Base-by-base conservation (phyloP, 768 basidiomycete species). In the Kondoa subrosea region DNA sequence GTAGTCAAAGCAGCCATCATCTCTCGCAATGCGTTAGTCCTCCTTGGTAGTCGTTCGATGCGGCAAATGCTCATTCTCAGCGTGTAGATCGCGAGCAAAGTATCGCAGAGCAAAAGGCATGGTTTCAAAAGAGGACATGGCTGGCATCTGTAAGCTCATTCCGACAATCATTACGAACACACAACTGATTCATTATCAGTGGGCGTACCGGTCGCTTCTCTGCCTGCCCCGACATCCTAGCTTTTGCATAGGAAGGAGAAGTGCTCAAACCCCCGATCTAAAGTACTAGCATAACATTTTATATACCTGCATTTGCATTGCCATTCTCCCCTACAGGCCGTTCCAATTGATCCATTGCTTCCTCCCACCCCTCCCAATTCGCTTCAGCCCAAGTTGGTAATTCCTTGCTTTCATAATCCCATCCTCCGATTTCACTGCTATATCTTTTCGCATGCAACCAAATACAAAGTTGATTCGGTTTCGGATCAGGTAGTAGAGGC, bases 401-500 rank as follows among this genome's bases (percentile, higher is more conserved):
- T 69, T 84, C 85, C 57, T 88, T 89, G 77, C 87, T 29, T n/a
- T 63, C 84, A 72, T 88, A 93, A 30, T 81, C 78, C n/a, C 90
- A 90, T 57, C 91, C 79, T 70, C 83, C 85, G 15, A 86, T 86
- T 85, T 87, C 77, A 91, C 71, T 64, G 61, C 50, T 72, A 69
- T 74, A 96, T 72, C 83, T 82, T 74, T 88, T 77, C 30, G 95
- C 92, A 74, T 99, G 95, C 74, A 99, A 78, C 78, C 92, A 99
- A 72, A 99, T 97, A 78, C 90, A 96, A 67, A 97, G 80, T 69
- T 85, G 85, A 76, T 91, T 89, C 1, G 92, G 91, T 74, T 83
- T 84, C 1, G 93, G 95, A 77, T 99, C 95, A 14, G 91, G 89
- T 67, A 91, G 85, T 29, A 96, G 78, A 17, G 95, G 95, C 59